These are phyloP conservation scores for Jatropha podagrica DNA, from an alignment of 441 rosid species.

Conservation along the genomic window DNA sequence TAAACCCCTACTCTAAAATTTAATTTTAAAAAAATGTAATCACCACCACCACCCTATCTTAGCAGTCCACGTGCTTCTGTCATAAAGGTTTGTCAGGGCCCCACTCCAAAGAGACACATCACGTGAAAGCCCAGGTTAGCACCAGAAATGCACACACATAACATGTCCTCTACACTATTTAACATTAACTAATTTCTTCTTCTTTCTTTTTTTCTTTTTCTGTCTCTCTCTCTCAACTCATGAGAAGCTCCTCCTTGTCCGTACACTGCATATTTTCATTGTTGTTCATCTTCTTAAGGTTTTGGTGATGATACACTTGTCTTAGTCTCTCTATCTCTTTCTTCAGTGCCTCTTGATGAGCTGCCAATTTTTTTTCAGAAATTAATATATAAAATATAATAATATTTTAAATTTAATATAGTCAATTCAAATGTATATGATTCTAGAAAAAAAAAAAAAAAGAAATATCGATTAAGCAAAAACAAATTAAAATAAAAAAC, in stretches of 20 bases:
- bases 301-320: conserved; percentile 53
- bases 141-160: background rate
- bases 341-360: conserved; percentile 64
- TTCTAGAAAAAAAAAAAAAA: too few relatives aligned
- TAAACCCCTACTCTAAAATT: background rate
- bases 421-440: too few relatives aligned
- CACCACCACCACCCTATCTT: background rate
- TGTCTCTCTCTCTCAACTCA: background rate
- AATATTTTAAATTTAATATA: too few relatives aligned
- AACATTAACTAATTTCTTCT: background rate
- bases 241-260: conserved; percentile 24
- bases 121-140: conserved; percentile 36
- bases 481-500: too few relatives aligned
- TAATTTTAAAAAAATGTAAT: background rate
- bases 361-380: conserved; percentile 26
- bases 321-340: conserved; percentile 64
- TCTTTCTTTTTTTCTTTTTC: background rate
- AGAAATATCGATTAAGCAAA: too few relatives aligned
- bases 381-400: too few relatives aligned
- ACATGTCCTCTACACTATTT: background rate
- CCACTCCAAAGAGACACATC: conserved; percentile 26
- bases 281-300: conserved; percentile 34
- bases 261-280: conserved; percentile 7
- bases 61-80: conserved; percentile 10
- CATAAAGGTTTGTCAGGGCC: background rate